Conservation (phyloP, 2,329 filamentous ascomycete genomes). For the Arachnomyces sp. region DNA sequence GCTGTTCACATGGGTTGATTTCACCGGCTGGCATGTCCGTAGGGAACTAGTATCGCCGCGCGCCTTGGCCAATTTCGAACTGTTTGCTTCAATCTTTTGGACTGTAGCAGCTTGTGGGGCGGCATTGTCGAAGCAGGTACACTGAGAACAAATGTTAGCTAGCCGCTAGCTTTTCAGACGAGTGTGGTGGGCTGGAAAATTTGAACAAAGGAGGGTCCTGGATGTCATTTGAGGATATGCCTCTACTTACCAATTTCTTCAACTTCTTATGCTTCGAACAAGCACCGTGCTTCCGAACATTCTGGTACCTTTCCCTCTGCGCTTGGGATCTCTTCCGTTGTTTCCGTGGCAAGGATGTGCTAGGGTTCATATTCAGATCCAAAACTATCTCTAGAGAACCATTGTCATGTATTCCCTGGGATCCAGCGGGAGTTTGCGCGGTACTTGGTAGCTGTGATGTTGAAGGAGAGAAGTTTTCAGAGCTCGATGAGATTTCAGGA, state of each 20-base stretch:
- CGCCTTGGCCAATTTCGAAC: too few relatives aligned
- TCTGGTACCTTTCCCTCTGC: conserved; percentile 38
- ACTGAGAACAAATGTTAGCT: conserved; percentile 21
- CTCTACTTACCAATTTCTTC: conserved; percentile 32
- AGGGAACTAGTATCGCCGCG: too few relatives aligned
- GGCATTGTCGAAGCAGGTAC: conserved; percentile 33
- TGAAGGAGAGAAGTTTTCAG: conserved; percentile 8
- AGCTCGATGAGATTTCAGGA: too few relatives aligned
- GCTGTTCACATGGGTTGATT: too few relatives aligned
- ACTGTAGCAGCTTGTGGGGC: conserved; percentile 10
- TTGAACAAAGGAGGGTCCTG: not conserved
- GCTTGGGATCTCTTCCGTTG: conserved; percentile 35
- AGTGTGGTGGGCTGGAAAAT: too few relatives aligned
- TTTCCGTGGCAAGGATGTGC: conserved; percentile 34
- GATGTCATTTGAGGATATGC: not conserved
- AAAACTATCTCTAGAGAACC: conserved; percentile 32
- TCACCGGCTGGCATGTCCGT: too few relatives aligned
- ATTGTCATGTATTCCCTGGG: conserved; percentile 2
- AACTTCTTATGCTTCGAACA: conserved; percentile 39
- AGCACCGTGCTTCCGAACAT: conserved; percentile 35
- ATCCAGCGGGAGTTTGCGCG: too few relatives aligned
- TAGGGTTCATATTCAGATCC: conserved; percentile 37
- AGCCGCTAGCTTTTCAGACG: conserved; percentile 1
- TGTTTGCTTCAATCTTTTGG: too few relatives aligned
- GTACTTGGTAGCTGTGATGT: conserved; percentile 12